phyloP scores from a whole-genome alignment of 768 basidiomycete species.

The Tricholoma saponaceum region DNA sequence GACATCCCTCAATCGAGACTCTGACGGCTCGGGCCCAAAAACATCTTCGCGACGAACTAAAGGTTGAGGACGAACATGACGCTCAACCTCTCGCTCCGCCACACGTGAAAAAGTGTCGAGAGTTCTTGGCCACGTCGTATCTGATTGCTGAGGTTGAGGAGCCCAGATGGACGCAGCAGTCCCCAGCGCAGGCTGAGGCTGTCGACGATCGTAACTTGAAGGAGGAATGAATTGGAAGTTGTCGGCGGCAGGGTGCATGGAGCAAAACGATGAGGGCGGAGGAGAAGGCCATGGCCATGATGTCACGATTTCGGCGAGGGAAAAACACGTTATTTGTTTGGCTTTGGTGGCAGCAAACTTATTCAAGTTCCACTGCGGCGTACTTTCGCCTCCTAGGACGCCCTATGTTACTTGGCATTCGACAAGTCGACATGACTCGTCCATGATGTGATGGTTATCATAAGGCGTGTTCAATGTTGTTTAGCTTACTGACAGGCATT shows the following conservation, averaged over 20 bases:
- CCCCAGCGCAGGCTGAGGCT: constrained; percentile 24
- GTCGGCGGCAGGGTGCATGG: constrained; percentile 27
- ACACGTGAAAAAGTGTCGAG: constrained; percentile 58
- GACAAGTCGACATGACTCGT: too few species aligned
- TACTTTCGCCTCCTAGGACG: not conserved
- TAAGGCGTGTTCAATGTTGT: too few species aligned
- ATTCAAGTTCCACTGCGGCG: not conserved
- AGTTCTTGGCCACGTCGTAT: constrained; percentile 63
- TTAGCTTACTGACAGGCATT: too few species aligned
- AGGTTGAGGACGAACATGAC: constrained; percentile 21
- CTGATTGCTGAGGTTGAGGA: constrained; percentile 68
- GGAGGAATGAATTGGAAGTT: constrained; percentile 31
- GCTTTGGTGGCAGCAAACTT: not conserved
- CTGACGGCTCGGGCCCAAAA: constrained; percentile 50
- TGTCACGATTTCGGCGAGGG: too few species aligned
- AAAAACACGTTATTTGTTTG: not conserved
- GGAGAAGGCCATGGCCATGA: constrained; percentile 20
- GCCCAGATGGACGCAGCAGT: constrained; percentile 74
- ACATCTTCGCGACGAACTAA: constrained; percentile 54
- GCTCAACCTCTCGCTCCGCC: constrained; percentile 36
- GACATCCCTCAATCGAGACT: constrained; percentile 39
- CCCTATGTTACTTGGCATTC: too few species aligned
- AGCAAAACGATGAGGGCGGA: not conserved
- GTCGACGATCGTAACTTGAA: constrained; percentile 35
- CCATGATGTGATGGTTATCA: too few species aligned